A percentile compares a stretch with the other conserved stretches of the same genome.
These are phyloP conservation scores for Euclidium syriacum DNA, from an alignment of 345 rosid genomes.

Conservation along the genomic window DNA sequence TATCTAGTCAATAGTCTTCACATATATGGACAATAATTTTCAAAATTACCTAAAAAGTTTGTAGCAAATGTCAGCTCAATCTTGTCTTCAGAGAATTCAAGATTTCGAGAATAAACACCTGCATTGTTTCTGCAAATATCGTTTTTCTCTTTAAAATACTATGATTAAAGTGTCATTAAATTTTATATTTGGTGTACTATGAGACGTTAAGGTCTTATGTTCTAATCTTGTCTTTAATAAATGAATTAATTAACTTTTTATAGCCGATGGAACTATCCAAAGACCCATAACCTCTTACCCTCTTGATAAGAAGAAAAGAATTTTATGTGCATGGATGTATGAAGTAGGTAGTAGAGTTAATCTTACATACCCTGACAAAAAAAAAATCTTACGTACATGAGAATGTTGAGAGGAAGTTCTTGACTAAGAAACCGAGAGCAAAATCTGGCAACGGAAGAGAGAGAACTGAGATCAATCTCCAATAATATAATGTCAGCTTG, in stretches of 20 bases:
- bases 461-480: conserved; percentile 78
- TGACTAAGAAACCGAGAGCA: conserved; percentile 58
- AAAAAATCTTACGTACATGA: conserved; percentile 71
- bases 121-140: conserved; percentile 76
- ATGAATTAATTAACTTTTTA: no score
- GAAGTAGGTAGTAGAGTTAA: neutral
- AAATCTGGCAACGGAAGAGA: conserved; percentile 71
- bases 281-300: no score
- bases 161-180: neutral
- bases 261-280: no score
- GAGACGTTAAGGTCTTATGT: no score
- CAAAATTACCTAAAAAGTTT: conserved; percentile 64
- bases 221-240: no score
- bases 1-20: neutral
- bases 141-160: neutral
- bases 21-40: neutral
- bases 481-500: conserved; percentile 47
- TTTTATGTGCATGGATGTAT: conserved; percentile 5
- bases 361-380: conserved; percentile 56
- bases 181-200: no score
- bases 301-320: neutral
- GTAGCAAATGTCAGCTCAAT: conserved; percentile 94
- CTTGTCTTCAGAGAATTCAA: conserved; percentile 94
- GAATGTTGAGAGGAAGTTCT: conserved; percentile 74
- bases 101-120: conserved; percentile 65